These are phyloP conservation scores for Coemansia umbellata DNA, from an alignment of 192 early-diverging fungal genomes.

Conservation along the genomic window DNA sequence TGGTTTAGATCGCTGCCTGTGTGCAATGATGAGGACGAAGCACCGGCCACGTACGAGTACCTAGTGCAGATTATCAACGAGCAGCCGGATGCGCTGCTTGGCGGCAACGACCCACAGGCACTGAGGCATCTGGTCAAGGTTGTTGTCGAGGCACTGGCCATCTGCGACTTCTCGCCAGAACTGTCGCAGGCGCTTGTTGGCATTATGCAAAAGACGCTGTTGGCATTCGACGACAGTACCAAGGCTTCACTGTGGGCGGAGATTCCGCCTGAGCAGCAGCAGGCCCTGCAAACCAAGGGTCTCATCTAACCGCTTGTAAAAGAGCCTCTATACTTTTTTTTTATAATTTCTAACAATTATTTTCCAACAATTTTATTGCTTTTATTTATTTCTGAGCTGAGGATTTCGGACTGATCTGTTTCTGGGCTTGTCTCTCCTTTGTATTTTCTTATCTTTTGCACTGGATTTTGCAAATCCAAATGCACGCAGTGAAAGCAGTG, in stretches of 20 bases:
- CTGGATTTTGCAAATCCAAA: too few species aligned
- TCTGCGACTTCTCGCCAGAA: constrained; percentile 19
- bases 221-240: constrained; percentile 27
- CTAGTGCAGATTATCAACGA: constrained; percentile 63
- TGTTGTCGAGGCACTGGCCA: constrained; percentile 28
- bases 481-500: too few species aligned
- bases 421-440: too few species aligned
- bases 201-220: constrained; percentile 21
- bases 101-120: constrained; percentile 12
- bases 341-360: background rate
- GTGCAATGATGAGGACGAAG: constrained; percentile 85
- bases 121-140: constrained; percentile 41
- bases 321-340: background rate
- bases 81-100: constrained; percentile 41
- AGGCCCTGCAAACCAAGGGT: constrained; percentile 42
- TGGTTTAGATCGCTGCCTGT: constrained; percentile 87
- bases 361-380: constrained; percentile 2
- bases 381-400: too few species aligned
- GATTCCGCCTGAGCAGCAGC: constrained; percentile 43
- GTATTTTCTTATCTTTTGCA: too few species aligned
- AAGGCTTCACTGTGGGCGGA: constrained; percentile 34
- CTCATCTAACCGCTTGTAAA: constrained; percentile 9
- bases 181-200: constrained; percentile 30
- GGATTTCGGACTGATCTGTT: too few species aligned
- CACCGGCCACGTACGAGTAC: constrained; percentile 69